Percentiles rank a stretch among this genome's conserved stretches.
phyloP scores from a whole-genome alignment of 257 asterid species.

The Solanum piurae region DNA sequence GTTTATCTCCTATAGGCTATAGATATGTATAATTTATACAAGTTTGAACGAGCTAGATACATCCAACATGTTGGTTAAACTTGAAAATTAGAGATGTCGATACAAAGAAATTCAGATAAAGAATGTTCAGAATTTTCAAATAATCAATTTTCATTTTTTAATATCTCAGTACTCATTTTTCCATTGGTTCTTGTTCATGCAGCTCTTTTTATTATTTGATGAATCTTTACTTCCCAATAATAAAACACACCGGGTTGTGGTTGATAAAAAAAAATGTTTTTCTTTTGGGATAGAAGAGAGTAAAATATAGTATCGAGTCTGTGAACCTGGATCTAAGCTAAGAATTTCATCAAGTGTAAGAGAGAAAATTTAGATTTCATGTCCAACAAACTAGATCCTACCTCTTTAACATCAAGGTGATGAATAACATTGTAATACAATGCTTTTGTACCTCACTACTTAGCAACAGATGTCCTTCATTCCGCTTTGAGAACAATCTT shows the following conservation, averaged over 20 bases:
- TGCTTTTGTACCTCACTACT: background rate
- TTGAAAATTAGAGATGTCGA: background rate
- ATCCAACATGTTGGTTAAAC: background rate
- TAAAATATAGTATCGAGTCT: background rate
- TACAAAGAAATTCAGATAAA: background rate
- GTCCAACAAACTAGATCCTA: background rate
- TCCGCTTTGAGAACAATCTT: conserved; percentile 82
- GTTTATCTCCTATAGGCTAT: background rate
- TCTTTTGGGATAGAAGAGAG: background rate
- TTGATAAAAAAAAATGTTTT: background rate
- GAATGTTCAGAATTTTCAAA: background rate
- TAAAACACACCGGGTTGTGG: background rate
- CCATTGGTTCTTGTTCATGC: background rate
- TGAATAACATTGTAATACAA: background rate
- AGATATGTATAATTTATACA: background rate
- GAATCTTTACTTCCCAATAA: background rate
- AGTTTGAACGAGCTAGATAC: background rate
- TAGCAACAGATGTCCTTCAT: conserved; percentile 17
- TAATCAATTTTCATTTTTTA: background rate
- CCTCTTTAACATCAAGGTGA: background rate
- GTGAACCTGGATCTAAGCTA: background rate
- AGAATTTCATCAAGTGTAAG: background rate
- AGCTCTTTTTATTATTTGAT: background rate
- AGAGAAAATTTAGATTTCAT: background rate
- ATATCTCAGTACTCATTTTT: background rate